These are phyloP conservation scores for Handroanthus guayacan DNA, from an alignment of 257 asterid genomes.

Conservation along the genomic window DNA sequence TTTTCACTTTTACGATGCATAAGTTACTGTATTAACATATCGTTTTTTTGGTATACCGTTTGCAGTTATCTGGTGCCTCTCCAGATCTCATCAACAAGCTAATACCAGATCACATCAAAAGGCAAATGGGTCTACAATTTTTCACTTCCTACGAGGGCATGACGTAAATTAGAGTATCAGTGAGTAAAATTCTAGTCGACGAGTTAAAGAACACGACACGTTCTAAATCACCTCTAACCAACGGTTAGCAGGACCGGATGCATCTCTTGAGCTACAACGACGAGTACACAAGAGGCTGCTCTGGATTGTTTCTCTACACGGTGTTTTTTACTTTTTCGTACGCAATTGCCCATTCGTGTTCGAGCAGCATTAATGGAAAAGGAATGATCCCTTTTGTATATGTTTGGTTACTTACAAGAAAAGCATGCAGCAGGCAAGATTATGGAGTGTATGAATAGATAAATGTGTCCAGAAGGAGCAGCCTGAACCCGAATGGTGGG, in stretches of 20 bases:
- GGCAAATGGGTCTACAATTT: slow-evolving; percentile 77
- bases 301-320: slow-evolving; percentile 33
- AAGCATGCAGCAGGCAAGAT: slow-evolving; percentile 43
- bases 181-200: slow-evolving; percentile 35
- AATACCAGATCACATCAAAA: slow-evolving; percentile 86
- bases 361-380: slow-evolving; percentile 28
- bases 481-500: slow-evolving; percentile 45
- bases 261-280: slow-evolving; percentile 40
- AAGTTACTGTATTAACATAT: neutral
- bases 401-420: slow-evolving; percentile 51
- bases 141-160: slow-evolving; percentile 65
- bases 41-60: slow-evolving; percentile 27
- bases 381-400: slow-evolving; percentile 57
- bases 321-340: slow-evolving; percentile 33
- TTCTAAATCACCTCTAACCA: slow-evolving; percentile 38
- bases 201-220: slow-evolving; percentile 39
- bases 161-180: slow-evolving; percentile 42
- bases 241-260: slow-evolving; percentile 37
- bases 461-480: slow-evolving; percentile 37
- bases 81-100: slow-evolving; percentile 82
- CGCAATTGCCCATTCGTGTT: slow-evolving; percentile 18
- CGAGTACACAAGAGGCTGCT: slow-evolving; percentile 33
- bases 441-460: slow-evolving; percentile 47
- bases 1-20: neutral
- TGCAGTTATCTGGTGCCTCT: slow-evolving; percentile 75